Evolutionary conservation across 2,329 filamentous ascomycete genomes (phyloP).

Genomic region (Alternaria longipes): DNA sequence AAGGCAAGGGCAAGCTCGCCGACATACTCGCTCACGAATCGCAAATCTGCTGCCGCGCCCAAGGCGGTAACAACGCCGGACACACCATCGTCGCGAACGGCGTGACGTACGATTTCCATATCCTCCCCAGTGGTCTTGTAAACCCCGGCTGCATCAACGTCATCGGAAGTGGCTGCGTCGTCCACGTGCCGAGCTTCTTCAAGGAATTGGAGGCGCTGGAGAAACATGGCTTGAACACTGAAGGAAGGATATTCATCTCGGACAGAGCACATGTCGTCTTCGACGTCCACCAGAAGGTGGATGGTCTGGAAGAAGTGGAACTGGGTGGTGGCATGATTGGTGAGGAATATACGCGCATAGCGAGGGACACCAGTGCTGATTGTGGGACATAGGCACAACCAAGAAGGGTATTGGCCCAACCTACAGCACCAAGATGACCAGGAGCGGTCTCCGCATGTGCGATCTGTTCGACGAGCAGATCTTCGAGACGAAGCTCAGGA

Average conservation of each 20-base stretch:
- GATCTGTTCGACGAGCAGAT: conserved; percentile 73
- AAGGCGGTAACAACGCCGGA: conserved; percentile 69
- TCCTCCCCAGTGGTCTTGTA: conserved; percentile 70
- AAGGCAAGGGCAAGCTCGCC: conserved; percentile 68
- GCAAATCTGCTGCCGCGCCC: conserved; percentile 66
- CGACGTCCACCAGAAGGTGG: conserved; percentile 72
- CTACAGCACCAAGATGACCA: conserved; percentile 70
- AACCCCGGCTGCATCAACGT: conserved; percentile 76
- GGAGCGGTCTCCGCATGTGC: conserved; percentile 71
- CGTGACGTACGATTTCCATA: conserved; percentile 57
- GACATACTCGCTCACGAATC: conserved; percentile 64
- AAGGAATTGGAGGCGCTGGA: conserved; percentile 69
- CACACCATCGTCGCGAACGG: conserved; percentile 57
- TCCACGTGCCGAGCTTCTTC: conserved; percentile 74
- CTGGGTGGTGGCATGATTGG: conserved; percentile 58
- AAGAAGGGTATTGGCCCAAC: conserved; percentile 64
- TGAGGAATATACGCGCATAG: conserved; percentile 21
- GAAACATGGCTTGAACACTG: conserved; percentile 67
- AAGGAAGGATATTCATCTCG: conserved; percentile 69
- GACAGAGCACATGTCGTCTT: conserved; percentile 72
- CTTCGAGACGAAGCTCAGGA: conserved; percentile 73
- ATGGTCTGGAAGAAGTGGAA: conserved; percentile 71
- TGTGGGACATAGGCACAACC: conserved; percentile 59
- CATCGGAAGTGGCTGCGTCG: conserved; percentile 72
- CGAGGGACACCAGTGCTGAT: conserved; percentile 27